Evolutionary conservation across 208 protist genomes (phyloP).

Genomic region (Leishmania lainsoni): DNA sequence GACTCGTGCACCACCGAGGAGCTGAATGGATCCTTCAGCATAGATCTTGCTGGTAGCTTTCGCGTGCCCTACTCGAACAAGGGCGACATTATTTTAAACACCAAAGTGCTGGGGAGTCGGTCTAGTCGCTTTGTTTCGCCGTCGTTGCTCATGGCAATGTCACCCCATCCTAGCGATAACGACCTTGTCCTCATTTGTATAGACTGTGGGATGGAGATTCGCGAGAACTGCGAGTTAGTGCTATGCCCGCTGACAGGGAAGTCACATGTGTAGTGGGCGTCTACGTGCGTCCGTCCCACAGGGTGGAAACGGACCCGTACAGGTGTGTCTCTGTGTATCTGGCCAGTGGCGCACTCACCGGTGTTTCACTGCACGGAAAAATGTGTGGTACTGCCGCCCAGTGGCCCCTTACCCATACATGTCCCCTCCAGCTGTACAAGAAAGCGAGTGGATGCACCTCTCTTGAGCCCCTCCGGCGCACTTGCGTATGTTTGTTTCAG

Average conservation of each 20-base stretch:
- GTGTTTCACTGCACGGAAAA: neutral
- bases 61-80: conserved; percentile 33
- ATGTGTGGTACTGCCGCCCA: neutral
- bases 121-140: conserved; percentile 16
- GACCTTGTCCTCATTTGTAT: conserved; percentile 62
- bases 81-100: conserved; percentile 20
- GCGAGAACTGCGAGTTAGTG: conserved; percentile 15
- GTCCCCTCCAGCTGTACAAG: neutral
- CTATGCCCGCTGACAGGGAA: conserved; percentile 64
- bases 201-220: conserved; percentile 62
- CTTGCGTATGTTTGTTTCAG: neutral
- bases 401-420: neutral
- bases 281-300: neutral
- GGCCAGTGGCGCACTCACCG: neutral
- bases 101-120: conserved; percentile 16
- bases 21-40: conserved; percentile 30
- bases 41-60: conserved; percentile 39
- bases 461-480: neutral
- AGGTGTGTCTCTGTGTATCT: neutral
- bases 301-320: neutral
- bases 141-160: conserved; percentile 23
- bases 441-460: neutral
- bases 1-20: conserved; percentile 12
- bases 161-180: conserved; percentile 46
- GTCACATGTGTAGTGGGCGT: conserved; percentile 35